A percentile compares a stretch with the other conserved stretches of the same genome.
Evolutionary conservation across 2,329 filamentous ascomycete species (phyloP).

Genomic region (Claviceps citrina): DNA sequence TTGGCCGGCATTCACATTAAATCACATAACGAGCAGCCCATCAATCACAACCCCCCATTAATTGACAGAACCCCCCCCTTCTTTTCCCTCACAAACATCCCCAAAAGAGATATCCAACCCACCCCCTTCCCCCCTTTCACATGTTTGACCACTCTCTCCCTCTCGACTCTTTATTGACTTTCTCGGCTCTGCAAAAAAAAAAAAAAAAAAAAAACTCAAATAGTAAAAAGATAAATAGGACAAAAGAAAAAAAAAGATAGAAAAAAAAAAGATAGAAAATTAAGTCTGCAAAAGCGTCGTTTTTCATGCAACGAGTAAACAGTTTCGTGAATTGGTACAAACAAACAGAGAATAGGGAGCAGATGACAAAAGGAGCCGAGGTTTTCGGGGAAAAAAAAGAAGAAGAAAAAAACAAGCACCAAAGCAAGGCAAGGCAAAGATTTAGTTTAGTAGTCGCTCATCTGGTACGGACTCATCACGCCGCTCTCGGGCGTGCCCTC

Average conservation of each 20-base stretch:
- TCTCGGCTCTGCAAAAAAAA: too few relatives aligned
- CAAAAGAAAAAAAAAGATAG: not conserved
- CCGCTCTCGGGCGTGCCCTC: conserved; percentile 26
- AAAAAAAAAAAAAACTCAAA: not conserved
- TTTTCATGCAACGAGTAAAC: not conserved
- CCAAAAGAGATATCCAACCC: too few relatives aligned
- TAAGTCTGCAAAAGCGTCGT: not conserved
- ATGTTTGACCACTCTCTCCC: too few relatives aligned
- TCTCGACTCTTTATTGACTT: too few relatives aligned
- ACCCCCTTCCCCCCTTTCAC: too few relatives aligned
- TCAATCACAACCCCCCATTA: not conserved
- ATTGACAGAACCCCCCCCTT: not conserved
- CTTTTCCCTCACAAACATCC: not conserved
- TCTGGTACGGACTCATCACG: conserved; percentile 19
- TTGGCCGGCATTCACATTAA: too few relatives aligned
- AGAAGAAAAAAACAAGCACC: not conserved
- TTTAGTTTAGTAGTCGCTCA: conserved; percentile 20
- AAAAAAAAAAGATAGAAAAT: not conserved
- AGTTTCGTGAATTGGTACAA: too few relatives aligned
- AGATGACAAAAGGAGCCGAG: too few relatives aligned
- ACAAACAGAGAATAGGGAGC: too few relatives aligned
- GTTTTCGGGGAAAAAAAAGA: too few relatives aligned
- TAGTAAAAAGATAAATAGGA: not conserved
- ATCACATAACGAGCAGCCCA: too few relatives aligned
- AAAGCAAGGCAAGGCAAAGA: too few relatives aligned